Percentiles rank a stretch among this genome's conserved stretches.
phyloP scores from a whole-genome alignment of 2,329 filamentous ascomycete species.

The Colletotrichum cuscutae region DNA sequence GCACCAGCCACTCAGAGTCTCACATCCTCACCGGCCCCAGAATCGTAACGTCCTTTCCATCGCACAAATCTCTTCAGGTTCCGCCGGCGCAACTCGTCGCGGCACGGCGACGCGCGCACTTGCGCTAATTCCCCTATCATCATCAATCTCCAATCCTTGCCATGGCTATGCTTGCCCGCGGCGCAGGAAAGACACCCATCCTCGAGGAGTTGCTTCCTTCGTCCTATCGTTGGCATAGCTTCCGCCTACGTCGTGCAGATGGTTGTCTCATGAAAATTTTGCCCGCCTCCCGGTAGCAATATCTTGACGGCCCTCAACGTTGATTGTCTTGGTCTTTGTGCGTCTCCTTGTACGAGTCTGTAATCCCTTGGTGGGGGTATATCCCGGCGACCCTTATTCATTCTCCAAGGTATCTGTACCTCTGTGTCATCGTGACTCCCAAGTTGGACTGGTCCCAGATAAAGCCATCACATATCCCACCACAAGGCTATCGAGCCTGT shows the following conservation, averaged over 20 bases:
- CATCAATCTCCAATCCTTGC: conserved; percentile 19
- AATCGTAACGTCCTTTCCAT: conserved; percentile 4
- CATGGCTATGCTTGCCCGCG: conserved; percentile 25
- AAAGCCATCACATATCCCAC: conserved; percentile 23
- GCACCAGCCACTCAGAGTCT: conserved; percentile 27
- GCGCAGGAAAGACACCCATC: conserved; percentile 15
- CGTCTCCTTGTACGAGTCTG: conserved; percentile 26
- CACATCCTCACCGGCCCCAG: not conserved
- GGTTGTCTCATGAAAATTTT: conserved; percentile 13
- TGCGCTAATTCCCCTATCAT: conserved; percentile 15
- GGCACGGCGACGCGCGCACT: not conserved
- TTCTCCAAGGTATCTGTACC: conserved; percentile 27
- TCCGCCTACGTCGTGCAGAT: conserved; percentile 12
- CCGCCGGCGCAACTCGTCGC: conserved; percentile 5
- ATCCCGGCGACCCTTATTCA: conserved; percentile 5
- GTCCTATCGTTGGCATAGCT: not conserved
- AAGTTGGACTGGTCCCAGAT: conserved; percentile 1
- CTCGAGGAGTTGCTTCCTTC: conserved; percentile 28
- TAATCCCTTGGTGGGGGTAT: conserved; percentile 22
- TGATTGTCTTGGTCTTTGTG: conserved; percentile 16
- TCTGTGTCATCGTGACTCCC: conserved; percentile 7
- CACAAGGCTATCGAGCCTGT: conserved; percentile 11
- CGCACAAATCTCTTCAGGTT: conserved; percentile 5
- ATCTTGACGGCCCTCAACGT: conserved; percentile 4
- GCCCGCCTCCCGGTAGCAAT: conserved; percentile 5